Evolutionary conservation across 495 filamentous ascomycete genomes (phyloP).

Genomic region (Bacidia gigantensis): DNA sequence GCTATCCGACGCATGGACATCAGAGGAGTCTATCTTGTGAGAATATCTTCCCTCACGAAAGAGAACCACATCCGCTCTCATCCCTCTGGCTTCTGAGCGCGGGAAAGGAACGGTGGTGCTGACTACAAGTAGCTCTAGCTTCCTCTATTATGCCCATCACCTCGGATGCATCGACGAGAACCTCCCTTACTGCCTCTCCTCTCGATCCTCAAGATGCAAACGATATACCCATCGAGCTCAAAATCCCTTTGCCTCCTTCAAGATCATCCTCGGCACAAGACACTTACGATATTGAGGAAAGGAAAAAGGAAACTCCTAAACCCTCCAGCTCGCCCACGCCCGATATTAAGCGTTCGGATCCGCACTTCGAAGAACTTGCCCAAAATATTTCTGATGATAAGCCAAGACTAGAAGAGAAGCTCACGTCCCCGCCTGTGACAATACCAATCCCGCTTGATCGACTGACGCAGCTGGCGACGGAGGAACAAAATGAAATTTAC

Average conservation of each 20-base stretch:
- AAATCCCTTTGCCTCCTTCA: slow-evolving; percentile 15
- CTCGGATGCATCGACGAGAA: slow-evolving; percentile 16
- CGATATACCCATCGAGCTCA: slow-evolving; percentile 14
- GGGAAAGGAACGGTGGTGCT: no score
- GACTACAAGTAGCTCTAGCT: slow-evolving; percentile 14
- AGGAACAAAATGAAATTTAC: slow-evolving; percentile 7
- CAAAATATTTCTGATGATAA: no score
- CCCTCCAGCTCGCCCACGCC: no score
- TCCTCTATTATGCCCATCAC: slow-evolving; percentile 17
- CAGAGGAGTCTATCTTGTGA: slow-evolving; percentile 18
- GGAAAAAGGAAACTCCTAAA: background rate
- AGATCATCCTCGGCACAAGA: slow-evolving; percentile 5
- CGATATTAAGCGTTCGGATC: no score
- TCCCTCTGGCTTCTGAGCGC: no score
- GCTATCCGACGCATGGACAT: slow-evolving; percentile 16
- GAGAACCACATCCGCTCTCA: no score
- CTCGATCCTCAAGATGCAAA: slow-evolving; percentile 9
- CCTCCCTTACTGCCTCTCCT: slow-evolving; percentile 14
- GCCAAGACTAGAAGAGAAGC: background rate
- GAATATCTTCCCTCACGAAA: background rate
- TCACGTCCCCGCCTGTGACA: no score
- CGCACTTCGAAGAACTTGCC: no score
- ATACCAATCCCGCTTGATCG: slow-evolving; percentile 6
- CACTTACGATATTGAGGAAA: background rate
- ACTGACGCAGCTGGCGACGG: slow-evolving; percentile 8